Percentiles rank a stretch among this genome's conserved stretches.
phyloP scores from a whole-genome alignment of 2,329 filamentous ascomycete genomes.

The Leptosphaerulina australis region DNA sequence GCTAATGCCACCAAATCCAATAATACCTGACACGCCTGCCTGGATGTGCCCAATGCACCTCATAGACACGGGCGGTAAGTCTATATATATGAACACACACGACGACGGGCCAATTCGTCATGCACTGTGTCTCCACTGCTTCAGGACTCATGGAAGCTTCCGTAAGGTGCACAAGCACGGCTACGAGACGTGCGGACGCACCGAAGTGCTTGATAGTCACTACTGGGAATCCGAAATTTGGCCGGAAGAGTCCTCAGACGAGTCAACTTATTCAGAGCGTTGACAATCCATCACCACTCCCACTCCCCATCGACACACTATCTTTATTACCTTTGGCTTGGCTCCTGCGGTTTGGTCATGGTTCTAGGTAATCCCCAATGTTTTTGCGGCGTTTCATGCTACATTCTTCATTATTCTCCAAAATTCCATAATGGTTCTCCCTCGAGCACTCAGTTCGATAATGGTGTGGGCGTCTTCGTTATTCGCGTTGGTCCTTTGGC shows the following conservation, averaged over 20 bases:
- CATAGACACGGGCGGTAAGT: constrained; percentile 30
- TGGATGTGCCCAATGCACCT: constrained; percentile 38
- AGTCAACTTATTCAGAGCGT: not conserved
- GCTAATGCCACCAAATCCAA: constrained; percentile 1
- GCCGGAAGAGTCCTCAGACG: constrained; percentile 4
- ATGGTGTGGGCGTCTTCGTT: no score
- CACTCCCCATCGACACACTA: no score
- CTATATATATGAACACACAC: constrained; percentile 36
- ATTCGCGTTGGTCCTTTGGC: no score
- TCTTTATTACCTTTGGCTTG: no score
- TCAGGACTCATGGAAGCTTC: constrained; percentile 34
- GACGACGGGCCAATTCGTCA: constrained; percentile 30
- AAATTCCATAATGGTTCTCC: no score
- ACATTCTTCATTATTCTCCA: no score
- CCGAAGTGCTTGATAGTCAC: constrained; percentile 35
- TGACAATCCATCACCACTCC: no score
- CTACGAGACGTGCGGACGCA: constrained; percentile 37
- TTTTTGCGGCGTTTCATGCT: no score
- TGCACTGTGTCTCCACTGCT: constrained; percentile 38
- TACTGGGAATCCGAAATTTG: constrained; percentile 33
- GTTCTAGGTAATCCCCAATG: no score
- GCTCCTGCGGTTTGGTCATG: no score
- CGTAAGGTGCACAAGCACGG: constrained; percentile 29
- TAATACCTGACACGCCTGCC: constrained; percentile 24
- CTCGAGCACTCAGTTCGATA: no score